Evolutionary conservation across 495 filamentous ascomycete species (phyloP).

Genomic region (Aspergillus ellipticus): DNA sequence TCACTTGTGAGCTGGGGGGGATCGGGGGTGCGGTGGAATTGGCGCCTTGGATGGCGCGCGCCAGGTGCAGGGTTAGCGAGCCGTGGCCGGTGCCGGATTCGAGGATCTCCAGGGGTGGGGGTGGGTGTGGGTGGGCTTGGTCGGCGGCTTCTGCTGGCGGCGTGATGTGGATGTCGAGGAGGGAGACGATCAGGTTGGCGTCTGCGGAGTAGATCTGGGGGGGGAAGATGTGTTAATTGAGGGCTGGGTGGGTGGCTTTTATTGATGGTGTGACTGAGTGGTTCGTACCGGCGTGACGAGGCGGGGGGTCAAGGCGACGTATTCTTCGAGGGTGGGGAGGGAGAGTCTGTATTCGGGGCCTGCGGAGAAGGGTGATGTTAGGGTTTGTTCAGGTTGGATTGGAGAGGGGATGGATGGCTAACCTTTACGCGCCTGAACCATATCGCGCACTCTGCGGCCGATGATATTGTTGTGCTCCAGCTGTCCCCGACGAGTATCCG

Average conservation of each 20-base stretch:
- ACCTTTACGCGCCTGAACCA: conserved; percentile 50
- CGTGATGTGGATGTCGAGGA: conserved; percentile 67
- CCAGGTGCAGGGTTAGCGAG: conserved; percentile 67
- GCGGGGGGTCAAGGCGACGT: conserved; percentile 59
- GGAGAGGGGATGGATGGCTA: conserved; percentile 7
- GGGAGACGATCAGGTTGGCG: conserved; percentile 64
- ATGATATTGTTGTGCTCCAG: conserved; percentile 61
- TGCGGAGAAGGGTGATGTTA: conserved; percentile 8
- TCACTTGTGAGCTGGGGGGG: conserved; percentile 35
- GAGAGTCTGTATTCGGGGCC: conserved; percentile 51
- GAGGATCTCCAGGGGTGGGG: conserved; percentile 58
- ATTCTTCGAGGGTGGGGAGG: conserved; percentile 67
- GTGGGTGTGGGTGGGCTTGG: conserved; percentile 16
- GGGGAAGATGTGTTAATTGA: conserved; percentile 10
- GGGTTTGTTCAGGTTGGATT: neutral
- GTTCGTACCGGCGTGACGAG: conserved; percentile 68
- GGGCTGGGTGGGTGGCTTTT: conserved; percentile 18
- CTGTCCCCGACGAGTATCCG: conserved; percentile 46
- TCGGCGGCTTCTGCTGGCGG: conserved; percentile 32
- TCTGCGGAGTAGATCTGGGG: conserved; percentile 70
- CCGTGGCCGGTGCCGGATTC: conserved; percentile 82
- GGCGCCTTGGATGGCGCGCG: conserved; percentile 70
- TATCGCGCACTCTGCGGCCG: conserved; percentile 53
- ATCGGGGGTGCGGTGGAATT: conserved; percentile 48
- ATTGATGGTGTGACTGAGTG: neutral